These are phyloP conservation scores for Wickerhamomyces pijperi DNA, from an alignment of 805 yeast genomes.

Conservation along the genomic window DNA sequence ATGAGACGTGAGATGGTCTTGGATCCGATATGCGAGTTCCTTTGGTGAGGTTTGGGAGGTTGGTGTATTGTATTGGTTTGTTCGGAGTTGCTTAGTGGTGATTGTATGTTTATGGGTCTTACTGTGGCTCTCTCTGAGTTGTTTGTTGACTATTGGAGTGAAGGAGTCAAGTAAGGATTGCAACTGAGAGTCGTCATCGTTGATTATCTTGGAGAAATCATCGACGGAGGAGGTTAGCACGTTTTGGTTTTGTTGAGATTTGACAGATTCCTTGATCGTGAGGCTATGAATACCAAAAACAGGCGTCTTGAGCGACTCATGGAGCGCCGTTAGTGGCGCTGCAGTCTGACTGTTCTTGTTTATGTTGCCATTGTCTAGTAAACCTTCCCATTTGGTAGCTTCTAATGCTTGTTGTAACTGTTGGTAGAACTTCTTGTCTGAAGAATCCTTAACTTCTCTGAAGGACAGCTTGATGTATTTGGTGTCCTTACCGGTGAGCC, in stretches of 20 bases:
- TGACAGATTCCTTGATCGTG: slow-evolving; percentile 43
- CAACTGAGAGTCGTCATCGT: slow-evolving; percentile 72
- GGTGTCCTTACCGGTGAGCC: slow-evolving; percentile 8
- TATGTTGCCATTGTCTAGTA: slow-evolving; percentile 22
- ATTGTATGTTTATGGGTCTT: not conserved
- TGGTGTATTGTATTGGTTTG: not conserved
- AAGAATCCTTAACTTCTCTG: slow-evolving; percentile 42
- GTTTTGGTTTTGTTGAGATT: slow-evolving; percentile 44
- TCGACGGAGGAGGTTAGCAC: slow-evolving; percentile 60
- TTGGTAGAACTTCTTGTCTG: slow-evolving; percentile 30
- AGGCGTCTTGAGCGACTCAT: slow-evolving; percentile 20
- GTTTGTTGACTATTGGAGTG: slow-evolving; percentile 7
- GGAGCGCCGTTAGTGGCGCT: slow-evolving; percentile 17
- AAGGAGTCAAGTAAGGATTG: slow-evolving; percentile 36
- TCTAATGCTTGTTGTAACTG: slow-evolving; percentile 35
- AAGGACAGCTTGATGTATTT: slow-evolving; percentile 51
- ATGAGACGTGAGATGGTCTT: not conserved
- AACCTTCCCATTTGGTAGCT: slow-evolving; percentile 36
- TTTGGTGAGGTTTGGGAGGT: slow-evolving; percentile 55
- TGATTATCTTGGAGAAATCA: slow-evolving; percentile 67
- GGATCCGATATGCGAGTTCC: not conserved
- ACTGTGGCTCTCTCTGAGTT: not conserved
- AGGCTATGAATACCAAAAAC: slow-evolving; percentile 63
- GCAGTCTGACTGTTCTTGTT: slow-evolving; percentile 12
- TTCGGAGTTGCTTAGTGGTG: not conserved